Evolutionary conservation across 805 yeast species (phyloP).

Genomic region (Ogataea saltuana): DNA sequence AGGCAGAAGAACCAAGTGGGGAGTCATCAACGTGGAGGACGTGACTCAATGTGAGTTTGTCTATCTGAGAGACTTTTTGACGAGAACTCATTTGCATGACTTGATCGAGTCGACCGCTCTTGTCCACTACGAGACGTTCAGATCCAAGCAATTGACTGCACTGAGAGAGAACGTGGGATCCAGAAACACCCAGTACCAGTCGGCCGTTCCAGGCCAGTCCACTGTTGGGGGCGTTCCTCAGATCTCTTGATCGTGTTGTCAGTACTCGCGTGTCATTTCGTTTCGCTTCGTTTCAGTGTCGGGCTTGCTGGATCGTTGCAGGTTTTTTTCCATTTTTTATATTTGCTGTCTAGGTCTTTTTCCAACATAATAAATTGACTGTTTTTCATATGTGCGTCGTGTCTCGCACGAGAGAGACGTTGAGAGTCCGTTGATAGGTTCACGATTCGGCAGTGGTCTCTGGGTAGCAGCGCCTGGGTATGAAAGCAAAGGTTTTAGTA

Average conservation of each 20-base stretch:
- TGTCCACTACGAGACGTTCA: constrained; percentile 88
- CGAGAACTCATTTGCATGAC: constrained; percentile 94
- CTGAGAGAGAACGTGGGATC: constrained; percentile 83
- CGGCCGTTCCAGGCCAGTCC: constrained; percentile 9
- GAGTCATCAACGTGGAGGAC: constrained; percentile 89
- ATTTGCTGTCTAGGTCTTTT: background rate
- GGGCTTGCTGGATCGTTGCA: constrained; percentile 1
- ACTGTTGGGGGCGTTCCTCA: constrained; percentile 16
- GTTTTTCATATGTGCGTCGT: background rate
- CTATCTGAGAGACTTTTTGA: constrained; percentile 87
- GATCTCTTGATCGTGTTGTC: constrained; percentile 7
- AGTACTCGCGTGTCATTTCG: too few relatives aligned
- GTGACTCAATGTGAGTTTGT: constrained; percentile 95
- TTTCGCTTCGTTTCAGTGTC: background rate
- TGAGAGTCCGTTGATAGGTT: too few relatives aligned
- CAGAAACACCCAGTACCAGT: constrained; percentile 36
- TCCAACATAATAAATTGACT: constrained; percentile 1
- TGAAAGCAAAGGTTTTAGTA: too few relatives aligned
- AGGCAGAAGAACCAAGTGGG: constrained; percentile 94
- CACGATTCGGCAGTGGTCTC: too few relatives aligned
- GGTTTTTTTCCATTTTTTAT: background rate
- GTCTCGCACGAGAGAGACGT: too few relatives aligned
- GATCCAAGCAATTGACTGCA: constrained; percentile 91
- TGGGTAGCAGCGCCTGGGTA: too few relatives aligned
- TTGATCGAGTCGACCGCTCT: constrained; percentile 89